Percentiles rank a stretch among this genome's conserved stretches.
These are phyloP conservation scores for Parietichytrium sp. DNA, from an alignment of 108 stramenopile species.

Conservation along the genomic window DNA sequence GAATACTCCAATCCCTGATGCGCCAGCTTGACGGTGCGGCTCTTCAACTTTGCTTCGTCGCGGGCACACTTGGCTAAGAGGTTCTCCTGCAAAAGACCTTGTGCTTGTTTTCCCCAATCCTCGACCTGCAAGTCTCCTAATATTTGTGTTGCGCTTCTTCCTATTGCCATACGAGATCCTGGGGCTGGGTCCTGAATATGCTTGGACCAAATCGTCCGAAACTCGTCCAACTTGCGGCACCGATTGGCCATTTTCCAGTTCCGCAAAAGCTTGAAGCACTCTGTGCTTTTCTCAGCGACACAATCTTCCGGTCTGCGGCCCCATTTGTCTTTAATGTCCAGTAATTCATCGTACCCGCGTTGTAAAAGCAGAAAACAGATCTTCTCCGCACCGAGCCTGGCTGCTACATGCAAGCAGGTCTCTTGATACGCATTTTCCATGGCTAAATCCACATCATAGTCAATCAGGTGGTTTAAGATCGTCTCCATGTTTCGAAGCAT, in stretches of 20 bases:
- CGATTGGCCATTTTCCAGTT: not conserved
- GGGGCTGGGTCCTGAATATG: not conserved
- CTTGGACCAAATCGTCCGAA: constrained; percentile 7
- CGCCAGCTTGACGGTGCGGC: not conserved
- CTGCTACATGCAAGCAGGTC: not conserved
- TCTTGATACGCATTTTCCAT: not conserved
- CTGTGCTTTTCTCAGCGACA: not conserved
- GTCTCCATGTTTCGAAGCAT: constrained; percentile 7
- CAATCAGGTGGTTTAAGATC: not conserved
- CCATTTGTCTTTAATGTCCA: not conserved
- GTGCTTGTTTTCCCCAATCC: not conserved
- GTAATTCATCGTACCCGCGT: not conserved
- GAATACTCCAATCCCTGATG: not conserved
- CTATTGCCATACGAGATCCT: not conserved
- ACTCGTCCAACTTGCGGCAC: not conserved
- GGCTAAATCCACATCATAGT: not conserved
- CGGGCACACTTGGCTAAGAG: not conserved
- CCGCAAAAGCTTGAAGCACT: not conserved
- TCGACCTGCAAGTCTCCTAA: not conserved
- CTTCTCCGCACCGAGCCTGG: not conserved
- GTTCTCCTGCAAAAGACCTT: too few species aligned
- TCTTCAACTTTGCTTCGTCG: not conserved
- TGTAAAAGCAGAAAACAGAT: not conserved
- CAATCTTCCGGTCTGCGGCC: not conserved
- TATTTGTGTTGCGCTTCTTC: not conserved